Base-by-base conservation (phyloP, 768 basidiomycete species). In the Mycena kentingensis region DNA sequence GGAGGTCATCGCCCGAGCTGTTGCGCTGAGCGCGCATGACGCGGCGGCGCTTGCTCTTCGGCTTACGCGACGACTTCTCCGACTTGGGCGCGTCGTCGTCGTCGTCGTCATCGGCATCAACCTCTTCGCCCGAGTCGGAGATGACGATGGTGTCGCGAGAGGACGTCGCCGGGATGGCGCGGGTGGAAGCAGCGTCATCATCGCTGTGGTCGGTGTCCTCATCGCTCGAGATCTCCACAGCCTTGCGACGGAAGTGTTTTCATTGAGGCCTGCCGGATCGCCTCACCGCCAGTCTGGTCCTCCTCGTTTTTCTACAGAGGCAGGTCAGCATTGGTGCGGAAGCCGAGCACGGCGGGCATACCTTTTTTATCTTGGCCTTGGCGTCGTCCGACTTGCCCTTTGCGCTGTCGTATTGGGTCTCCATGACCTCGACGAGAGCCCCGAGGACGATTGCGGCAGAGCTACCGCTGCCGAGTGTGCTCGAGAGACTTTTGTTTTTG, bases 311-410 rank as follows among this genome's bases (percentile, higher is more conserved):
- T 46, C 44, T 46, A 19, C 16, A 39, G 37, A 39, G 13, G 37
- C 13, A 32, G 16, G 15, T 11, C 44, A 24, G 24, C 32, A 10
- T 10, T n/a, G 11, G 32, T n/a, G 10, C 10, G 32, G 11, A 34
- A 34, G n/a, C 32, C n/a, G 32, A 34, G 11, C 10, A 34, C 32
- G 32, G n/a, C 47, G 15, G 19, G 13, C 37, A 18, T 42, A 54
- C 53, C 47, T 48, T 31, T 42, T 49, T 48, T 2, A 54, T 21
- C 46, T 49, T 37, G 11, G 31, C 53, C 42, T 54, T 54, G 5
- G 41, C 53, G 0, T 44, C 32, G 24, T 54, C 53, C 18, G 53
- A 43, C 47, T 54, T 54, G 22, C 18, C 46, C 39, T 53, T 53
- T 12, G 52, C 52, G 1, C 2, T 12, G 25, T 53, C 46, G 27